Base-by-base conservation (phyloP, 352 stramenopile species). In the Halophytophthora polymorphica region DNA sequence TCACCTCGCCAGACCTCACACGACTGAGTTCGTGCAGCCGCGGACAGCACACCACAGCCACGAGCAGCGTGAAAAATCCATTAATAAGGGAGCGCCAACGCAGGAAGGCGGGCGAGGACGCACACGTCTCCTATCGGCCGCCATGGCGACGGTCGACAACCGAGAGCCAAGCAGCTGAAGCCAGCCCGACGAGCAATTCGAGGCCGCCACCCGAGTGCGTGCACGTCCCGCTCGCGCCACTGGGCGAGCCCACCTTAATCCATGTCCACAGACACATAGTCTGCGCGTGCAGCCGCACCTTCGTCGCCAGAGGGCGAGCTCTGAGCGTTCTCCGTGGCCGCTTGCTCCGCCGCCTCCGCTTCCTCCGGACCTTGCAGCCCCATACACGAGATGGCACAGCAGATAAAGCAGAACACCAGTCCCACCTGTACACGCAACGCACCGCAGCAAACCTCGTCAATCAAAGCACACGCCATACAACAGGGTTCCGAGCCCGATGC, bases 381-480 rank as follows among this genome's bases (percentile, higher is more conserved):
- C n/a, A 91, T 67, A 54, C 71, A 87, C 19, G 73, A 79, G 56
- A 91, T 91, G 17, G 78, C 75, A 33, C 80, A 91, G 60, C 77
- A 86, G 53, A 91, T 83, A 58, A 88, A 81, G 62, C 75, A 88
- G 41, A 91, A 73, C n/a, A 80, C 46, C 33, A 90, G 60, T 25
- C 80, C 80, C 11, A 76, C 78, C 77, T 89, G 53, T 1, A 44
- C 6, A 33, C n/a, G n/a, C 53, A 45, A 29, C 22, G 10, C 54
- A 5, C 34, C 34, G 42, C 31, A 8, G 34, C 23, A 1, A 22
- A 41, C 45, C 42, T 37, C 49, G 3, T 46, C n/a, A 10, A 28
- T 43, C 28, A 56, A 50, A 43, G 35, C 4, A 17, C 14, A 33
- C 19, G 12, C 23, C 6, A 41, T 18, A 33, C 41, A 28, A 53